Evolutionary conservation across 345 rosid genomes (phyloP), one percentile per base, ranked within the genome.

Genomic region (Schrenkiella parvula): DNA sequence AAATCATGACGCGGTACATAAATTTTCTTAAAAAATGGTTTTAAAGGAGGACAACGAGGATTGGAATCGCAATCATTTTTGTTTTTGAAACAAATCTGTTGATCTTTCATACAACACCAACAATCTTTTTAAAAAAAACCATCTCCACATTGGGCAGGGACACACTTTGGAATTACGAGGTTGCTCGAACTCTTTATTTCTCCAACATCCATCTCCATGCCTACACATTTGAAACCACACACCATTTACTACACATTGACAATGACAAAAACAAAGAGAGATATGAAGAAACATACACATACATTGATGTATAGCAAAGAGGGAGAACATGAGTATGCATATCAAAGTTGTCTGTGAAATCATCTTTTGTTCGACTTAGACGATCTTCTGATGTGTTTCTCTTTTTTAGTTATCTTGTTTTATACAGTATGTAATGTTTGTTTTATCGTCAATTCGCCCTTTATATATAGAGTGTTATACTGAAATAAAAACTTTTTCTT

Each of bases 281-380:
- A 46, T 14, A 43, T 10, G n/a, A 31, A 31, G 25, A 42, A 28
- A 6, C 43, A 0, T 38, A 6, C 1, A 25, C 70, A 51, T 62
- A 72, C 70, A 52, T 4, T 72, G 55, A 32, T 63, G 62, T n/a
- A 72, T 26, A 62, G 46, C 46, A 53, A 59, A 13, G 59, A 70
- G 3, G 29, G 59, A 70, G 41, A 60, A 3, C 29, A 70, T n/a
- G 67, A 60, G 12, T 17, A 70, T 48, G 67, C 48, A 60, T 26
- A 70, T 14, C 28, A 60, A 31, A 70, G 11, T 4, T 60, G 22
- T 37, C 4, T 59, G 37, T 37, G 60, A 37, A 8, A 31, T 63
- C 76, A 72, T 72, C 34, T 37, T 46, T 70, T 37, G 59, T 59
- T 58, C 48, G 18, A 47, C 39, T 59, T 58, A 12, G n/a, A 14